Percentiles rank a stretch among this genome's conserved stretches.
These are phyloP conservation scores for Halteria grandinella DNA, from an alignment of 73 alveolate genomes.

Conservation along the genomic window DNA sequence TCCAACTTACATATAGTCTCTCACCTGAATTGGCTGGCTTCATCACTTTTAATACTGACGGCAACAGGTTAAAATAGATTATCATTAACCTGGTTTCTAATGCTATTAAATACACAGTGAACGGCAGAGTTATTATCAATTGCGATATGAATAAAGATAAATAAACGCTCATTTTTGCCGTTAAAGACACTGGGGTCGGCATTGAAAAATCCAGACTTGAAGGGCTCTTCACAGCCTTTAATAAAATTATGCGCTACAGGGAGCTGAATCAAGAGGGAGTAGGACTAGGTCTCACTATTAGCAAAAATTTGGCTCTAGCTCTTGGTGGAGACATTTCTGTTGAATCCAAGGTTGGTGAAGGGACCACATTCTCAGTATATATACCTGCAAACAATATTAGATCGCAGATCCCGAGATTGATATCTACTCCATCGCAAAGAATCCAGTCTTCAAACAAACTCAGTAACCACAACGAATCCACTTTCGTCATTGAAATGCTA, in stretches of 20 bases:
- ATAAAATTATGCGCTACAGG: neutral
- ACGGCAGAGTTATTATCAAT: conserved; percentile 12
- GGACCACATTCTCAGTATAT: no score
- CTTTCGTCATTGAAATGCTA: no score
- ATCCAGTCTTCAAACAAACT: no score
- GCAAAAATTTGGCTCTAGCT: neutral
- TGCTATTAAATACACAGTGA: conserved; percentile 42
- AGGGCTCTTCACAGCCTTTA: neutral
- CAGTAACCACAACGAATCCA: no score
- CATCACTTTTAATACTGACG: conserved; percentile 24
- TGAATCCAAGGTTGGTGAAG: neutral
- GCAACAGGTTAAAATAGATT: conserved; percentile 39
- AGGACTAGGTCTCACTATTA: conserved; percentile 21
- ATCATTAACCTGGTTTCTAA: conserved; percentile 47
- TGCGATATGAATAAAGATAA: no score
- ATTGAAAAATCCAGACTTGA: neutral
- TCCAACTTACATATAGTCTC: no score
- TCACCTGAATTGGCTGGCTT: no score
- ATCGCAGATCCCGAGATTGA: no score
- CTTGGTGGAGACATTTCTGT: conserved; percentile 5
- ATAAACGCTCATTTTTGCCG: neutral
- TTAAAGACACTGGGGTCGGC: conserved; percentile 29
- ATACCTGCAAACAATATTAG: no score
- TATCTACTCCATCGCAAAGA: no score
- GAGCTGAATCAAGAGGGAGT: neutral